Conservation (phyloP, 331 rosid genomes). For the Quercus tomentella region DNA sequence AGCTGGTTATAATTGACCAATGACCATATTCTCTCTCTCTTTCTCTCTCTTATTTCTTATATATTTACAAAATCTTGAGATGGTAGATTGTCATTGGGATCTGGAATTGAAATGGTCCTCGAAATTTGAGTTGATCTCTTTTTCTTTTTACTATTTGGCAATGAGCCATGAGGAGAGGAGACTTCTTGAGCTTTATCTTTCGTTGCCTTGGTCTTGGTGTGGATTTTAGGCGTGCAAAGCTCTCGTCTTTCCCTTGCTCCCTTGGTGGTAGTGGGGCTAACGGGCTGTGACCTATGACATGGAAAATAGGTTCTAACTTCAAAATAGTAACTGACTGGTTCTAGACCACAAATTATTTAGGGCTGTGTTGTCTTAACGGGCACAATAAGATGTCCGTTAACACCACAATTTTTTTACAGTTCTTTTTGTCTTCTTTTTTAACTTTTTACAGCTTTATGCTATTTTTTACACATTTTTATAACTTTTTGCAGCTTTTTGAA, state of each 20-base stretch:
- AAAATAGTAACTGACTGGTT: too few relatives aligned
- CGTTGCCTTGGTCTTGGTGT: constrained; percentile 17
- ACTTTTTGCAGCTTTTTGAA: too few relatives aligned
- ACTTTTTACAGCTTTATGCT: too few relatives aligned
- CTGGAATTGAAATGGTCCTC: constrained; percentile 30
- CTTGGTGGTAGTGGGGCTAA: not conserved
- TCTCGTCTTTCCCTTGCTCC: not conserved
- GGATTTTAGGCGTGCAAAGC: not conserved
- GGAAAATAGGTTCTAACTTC: too few relatives aligned
- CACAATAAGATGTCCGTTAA: too few relatives aligned
- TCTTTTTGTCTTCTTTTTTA: too few relatives aligned
- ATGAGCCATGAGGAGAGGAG: not conserved
- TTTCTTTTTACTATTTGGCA: constrained; percentile 14
- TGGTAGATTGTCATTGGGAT: constrained; percentile 24
- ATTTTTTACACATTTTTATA: too few relatives aligned
- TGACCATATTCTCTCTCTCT: too few relatives aligned
- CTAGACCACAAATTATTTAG: too few relatives aligned
- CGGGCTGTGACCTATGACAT: not conserved
- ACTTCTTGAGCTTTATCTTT: constrained; percentile 3
- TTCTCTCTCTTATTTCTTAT: not conserved
- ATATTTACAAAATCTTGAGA: constrained; percentile 14
- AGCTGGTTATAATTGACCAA: too few relatives aligned
- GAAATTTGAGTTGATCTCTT: constrained; percentile 26
- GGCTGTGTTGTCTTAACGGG: too few relatives aligned
- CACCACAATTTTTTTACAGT: too few relatives aligned